Evolutionary conservation across 1,284 basidiomycete genomes (phyloP), one percentile per base, ranked within the genome.

Genomic region (Mycosarcoma maydis): DNA sequence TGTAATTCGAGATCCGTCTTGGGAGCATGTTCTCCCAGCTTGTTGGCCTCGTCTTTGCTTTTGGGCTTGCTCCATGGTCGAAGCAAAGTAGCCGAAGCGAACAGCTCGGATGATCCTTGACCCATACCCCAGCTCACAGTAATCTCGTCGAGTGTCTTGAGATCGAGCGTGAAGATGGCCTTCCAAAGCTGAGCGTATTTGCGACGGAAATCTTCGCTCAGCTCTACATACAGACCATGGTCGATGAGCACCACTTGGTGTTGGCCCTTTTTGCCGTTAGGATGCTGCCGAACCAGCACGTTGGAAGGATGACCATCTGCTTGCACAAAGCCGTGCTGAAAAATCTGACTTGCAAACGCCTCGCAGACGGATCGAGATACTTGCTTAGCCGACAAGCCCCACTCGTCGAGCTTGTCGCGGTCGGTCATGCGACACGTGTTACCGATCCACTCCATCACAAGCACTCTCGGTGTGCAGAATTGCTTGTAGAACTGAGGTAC

Each of bases 201-300:
- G 38, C 67, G 44, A 3, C 73, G 39, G 51, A 78, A 78, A 19
- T 69, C 62, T 22, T 75, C 73, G 46, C 55, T 55, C 24, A 78
- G 56, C 38, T 62, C 57, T 20, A 78, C 75, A 36, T 77, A 77
- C 44, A 78, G 44, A 4, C 77, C 77, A 33, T 78, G 77, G 44
- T 78, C 77, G 58, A 78, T 77, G 8, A 78, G 52, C 6, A 77
- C 65, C 30, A 78, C 64, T 41, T 78, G 77, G 39, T 77, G 73
- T 42, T 60, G 59, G 0, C 72, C 72, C 40, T 60, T 60, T 34
- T 57, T 64, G 20, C 66, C 75, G 38, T 73, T 69, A 1, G 77
- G 77, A 58, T 78, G 75, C 17, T 58, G 48, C 6, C 77, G 43
- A 11, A 78, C 75, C 3, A 78, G 42, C 14, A 78, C 67, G 43